Evolutionary conservation across 2,329 filamentous ascomycete genomes (phyloP), one percentile per base, ranked within the genome.

Genomic region (Phoma sp.): DNA sequence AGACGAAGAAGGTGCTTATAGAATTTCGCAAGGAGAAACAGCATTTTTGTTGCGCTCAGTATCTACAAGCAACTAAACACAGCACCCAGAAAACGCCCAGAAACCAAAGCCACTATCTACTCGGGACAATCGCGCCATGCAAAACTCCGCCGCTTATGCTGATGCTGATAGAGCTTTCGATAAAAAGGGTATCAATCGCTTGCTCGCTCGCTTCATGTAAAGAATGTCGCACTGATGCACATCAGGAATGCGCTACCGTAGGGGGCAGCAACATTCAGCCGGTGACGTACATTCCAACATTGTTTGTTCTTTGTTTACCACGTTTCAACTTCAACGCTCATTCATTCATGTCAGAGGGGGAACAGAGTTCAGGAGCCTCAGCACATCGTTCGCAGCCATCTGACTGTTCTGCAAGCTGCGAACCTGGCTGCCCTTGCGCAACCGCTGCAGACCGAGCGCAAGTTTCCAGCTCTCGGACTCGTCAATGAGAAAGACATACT

Each of bases 401-500:
- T 78, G 79, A 49, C 77, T 79, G 36, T 83, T 80, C 13, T 79
- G 81, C 64, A 87, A 58, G 25, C 79, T 77, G 53, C 83, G 74
- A 27, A 85, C 83, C 62, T 83, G 80, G 50, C 79, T 80, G 13
- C 85, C 84, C 58, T 81, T 79, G 42, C 80, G 75, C 57, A 88
- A 71, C 24, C 81, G 76, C 67, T 84, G 79, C 38, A 88, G 70
- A 1, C 85, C 85, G 36, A 83, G 73, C 0, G 81, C 82, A 18
- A 87, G 80, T 69, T 88, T 88, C 83, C 84, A 87, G 33, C 80
- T 83, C 67, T 88, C 85, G 13, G 75, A 78, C 52, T 85, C 79
- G 38, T 81, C 78, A 47, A 88, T 70, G 18, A 88, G 77, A 62
- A 87, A 87, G 60, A 86, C 80, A 63, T 86, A 87, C 61, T 79